Evolutionary conservation across 2,329 filamentous ascomycete genomes (phyloP), one percentile per base, ranked within the genome.

Genomic region (Coniella vitis): DNA sequence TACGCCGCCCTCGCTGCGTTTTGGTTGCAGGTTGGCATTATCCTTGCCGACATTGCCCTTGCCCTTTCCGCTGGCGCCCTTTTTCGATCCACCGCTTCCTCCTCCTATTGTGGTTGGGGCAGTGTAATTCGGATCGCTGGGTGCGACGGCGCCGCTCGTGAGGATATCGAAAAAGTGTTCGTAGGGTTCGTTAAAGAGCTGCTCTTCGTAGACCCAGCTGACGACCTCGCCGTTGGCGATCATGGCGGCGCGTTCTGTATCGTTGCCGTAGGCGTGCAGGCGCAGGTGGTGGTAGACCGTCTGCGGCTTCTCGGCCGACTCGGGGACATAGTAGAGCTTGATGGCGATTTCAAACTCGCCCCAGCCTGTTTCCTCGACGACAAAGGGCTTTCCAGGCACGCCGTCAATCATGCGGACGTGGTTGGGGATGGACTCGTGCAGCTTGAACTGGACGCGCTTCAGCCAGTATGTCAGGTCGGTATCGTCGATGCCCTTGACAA

Each of bases 291-390:
- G 93, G 72, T 93, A 95, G 2, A 95, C 71, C n/a, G 90, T 94
- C 68, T 95, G 88, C 4, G 91, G 87, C 67, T 98, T 98, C 72
- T 98, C 93, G 59, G 81, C 83, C 34, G 84, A 86, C 63, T 94
- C 87, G 48, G 86, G 83, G 48, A 87, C 83, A 68, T 96, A 98
- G 72, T 95, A 95, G 38, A 98, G 77, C 63, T 95, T 90, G 63
- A 98, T 86, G 55, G 90, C 87, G 61, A 98, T 94, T 65, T 93
- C 89, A 71, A 98, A 98, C 69, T 96, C 93, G 61, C 93, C 93
- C 87, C 94, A 98, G 42, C 93, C 93, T 0, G 93, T 97, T 68
- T 97, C 93, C 54, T 81, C 80, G 53, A 97, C 86, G 61, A 88
- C 75, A 61, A 96, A 98, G 10, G 90, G 61, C 54, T 78, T 76